These are phyloP conservation scores for Gossypioides kirkii DNA, from an alignment of 345 rosid species.

Conservation along the genomic window DNA sequence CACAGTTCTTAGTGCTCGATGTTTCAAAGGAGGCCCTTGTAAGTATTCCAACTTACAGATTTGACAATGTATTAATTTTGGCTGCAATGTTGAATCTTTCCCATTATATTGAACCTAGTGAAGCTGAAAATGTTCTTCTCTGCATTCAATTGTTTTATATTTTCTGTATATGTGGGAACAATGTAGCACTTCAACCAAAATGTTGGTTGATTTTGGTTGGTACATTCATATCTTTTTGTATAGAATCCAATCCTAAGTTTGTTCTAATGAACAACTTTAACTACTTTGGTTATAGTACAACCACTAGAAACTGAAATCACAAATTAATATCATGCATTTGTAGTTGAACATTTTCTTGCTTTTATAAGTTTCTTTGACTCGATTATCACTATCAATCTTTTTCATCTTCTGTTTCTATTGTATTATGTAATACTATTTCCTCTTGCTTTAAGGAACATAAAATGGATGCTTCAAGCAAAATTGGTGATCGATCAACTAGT, in stretches of 20 bases:
- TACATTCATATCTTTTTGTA: background rate
- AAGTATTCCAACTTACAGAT: constrained; percentile 12
- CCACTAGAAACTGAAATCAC: background rate
- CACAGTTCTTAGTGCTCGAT: constrained; percentile 13
- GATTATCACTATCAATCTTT: background rate
- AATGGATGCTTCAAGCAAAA: constrained; percentile 36
- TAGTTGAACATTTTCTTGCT: background rate
- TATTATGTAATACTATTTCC: background rate
- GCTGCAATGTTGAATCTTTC: background rate
- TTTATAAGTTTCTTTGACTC: background rate
- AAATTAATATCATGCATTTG: background rate
- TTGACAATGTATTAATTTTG: background rate
- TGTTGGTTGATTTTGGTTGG: background rate
- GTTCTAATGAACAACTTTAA: background rate
- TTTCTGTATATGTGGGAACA: background rate
- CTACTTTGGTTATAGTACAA: background rate
- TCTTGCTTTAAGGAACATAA: constrained; percentile 27
- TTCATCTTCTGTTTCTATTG: background rate
- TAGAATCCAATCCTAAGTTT: background rate
- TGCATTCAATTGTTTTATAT: background rate
- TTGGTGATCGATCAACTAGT: constrained; percentile 77
- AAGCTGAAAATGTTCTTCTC: background rate
- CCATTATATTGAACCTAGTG: background rate
- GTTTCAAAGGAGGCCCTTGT: constrained; percentile 26
- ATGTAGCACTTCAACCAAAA: background rate